Evolutionary conservation across 495 filamentous ascomycete species (phyloP), one percentile per base, ranked within the genome.

Genomic region (Tuber microsphaerosporum): DNA sequence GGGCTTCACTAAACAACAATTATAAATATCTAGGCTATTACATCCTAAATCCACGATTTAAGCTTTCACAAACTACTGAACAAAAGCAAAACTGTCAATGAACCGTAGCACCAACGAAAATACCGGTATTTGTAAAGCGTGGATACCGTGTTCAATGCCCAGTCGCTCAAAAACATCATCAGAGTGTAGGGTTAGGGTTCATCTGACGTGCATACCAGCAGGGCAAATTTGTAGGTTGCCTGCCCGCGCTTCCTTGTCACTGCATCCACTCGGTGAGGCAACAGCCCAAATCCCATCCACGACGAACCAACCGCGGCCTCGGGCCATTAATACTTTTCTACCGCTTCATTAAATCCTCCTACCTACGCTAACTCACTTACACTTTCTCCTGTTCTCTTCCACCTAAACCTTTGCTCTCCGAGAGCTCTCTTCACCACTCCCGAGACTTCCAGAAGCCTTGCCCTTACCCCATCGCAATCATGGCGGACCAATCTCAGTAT

Each of bases 401-500:
- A 56, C 56, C n/a, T 5, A 14, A 34, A 34, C 3, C 26, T 31
- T 61, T 34, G 26, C 26, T 65, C 26, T 34, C 31, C 12, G 12
- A 34, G 56, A 34, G 26, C 56, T 65, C 56, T 19, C 56, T 65
- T 31, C 26, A 65, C 56, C 26, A 17, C 56, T 34, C 14, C 10
- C 26, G n/a, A 61, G 56, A 34, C 26, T 19, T 65, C 56, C 26
- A 26, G 56, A 65, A 31, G 56, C 56, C 56, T 65, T 65, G 56
- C 16, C 16, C 14, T 31, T 31, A 65, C 26, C 56, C 56, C 14
- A 65, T 34, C 56, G 45, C 61, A 79, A 91, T 85, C 75, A 96
- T 96, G 94, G 89, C 92, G 84, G 93, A 97, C 87, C 91, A 90
- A 80, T 94, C 92, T 81, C 94, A 97, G 86, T 99, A 97, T 88